These are phyloP conservation scores for Cryptosporidium tyzzeri DNA, from an alignment of 169 alveolate species.

Conservation along the genomic window DNA sequence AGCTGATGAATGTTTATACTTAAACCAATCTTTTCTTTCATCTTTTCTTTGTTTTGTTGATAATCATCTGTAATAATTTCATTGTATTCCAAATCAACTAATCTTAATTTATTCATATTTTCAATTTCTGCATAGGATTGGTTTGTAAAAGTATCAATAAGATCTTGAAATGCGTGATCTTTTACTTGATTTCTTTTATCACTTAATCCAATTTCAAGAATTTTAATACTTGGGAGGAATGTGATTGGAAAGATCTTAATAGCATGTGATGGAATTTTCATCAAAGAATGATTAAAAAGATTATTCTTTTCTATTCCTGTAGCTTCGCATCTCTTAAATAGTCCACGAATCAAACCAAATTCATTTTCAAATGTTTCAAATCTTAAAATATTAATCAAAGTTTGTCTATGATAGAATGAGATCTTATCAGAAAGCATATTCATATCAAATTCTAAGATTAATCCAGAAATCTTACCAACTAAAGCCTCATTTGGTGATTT, in stretches of 20 bases:
- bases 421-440: constrained; percentile 45
- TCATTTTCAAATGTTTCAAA: constrained; percentile 8
- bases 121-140: not conserved
- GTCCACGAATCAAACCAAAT: constrained; percentile 16
- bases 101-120: not conserved
- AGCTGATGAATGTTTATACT: constrained; percentile 3
- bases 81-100: constrained; percentile 19
- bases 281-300: not conserved
- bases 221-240: constrained; percentile 26
- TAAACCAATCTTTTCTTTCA: not conserved
- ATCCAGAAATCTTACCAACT: constrained; percentile 26
- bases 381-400: not conserved
- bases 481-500: not conserved
- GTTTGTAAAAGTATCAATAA: not conserved
- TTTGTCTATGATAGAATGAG: constrained; percentile 42
- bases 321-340: not conserved
- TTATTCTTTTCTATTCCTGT: not conserved
- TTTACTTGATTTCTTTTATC: not conserved
- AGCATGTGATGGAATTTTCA: constrained; percentile 16
- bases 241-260: not conserved
- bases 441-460: constrained; percentile 9
- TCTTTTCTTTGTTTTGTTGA: not conserved
- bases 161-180: not conserved
- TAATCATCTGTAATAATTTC: not conserved
- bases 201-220: constrained; percentile 2